These are phyloP conservation scores for Paramecium sonneborni DNA, from an alignment of 73 alveolate species.

Conservation along the genomic window DNA sequence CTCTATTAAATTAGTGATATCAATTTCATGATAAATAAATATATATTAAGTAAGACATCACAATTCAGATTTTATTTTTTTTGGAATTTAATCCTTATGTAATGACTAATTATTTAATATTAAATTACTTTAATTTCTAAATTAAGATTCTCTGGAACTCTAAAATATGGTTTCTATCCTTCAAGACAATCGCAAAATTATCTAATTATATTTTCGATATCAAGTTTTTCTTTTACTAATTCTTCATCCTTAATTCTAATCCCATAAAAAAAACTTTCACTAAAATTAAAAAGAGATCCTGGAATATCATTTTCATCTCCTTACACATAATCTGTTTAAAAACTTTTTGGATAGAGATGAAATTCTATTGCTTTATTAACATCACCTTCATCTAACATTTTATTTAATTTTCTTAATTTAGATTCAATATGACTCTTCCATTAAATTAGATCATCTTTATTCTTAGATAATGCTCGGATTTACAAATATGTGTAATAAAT, in stretches of 20 bases:
- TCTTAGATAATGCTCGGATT: constrained; percentile 80
- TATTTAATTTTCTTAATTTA: constrained; percentile 60
- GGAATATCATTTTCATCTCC: constrained; percentile 55
- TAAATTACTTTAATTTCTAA: constrained; percentile 36
- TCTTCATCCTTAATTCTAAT: background rate
- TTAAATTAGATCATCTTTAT: constrained; percentile 64
- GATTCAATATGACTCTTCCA: constrained; percentile 76
- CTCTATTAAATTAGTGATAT: background rate
- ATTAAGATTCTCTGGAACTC: constrained; percentile 27
- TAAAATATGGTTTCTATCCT: constrained; percentile 29
- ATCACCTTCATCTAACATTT: constrained; percentile 49
- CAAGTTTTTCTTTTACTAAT: background rate
- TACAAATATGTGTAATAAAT: constrained; percentile 80
- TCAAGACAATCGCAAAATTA: constrained; percentile 29
- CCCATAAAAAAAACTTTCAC: constrained; percentile 37
- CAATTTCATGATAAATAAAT: background rate
- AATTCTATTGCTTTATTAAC: constrained; percentile 37
- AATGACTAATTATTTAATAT: background rate
- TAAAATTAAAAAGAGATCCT: background rate
- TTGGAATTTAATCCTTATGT: constrained; percentile 10
- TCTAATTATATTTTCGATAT: background rate
- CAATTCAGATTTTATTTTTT: background rate
- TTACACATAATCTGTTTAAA: constrained; percentile 6
- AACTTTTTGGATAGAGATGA: constrained; percentile 60
- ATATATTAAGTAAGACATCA: background rate